Conservation (phyloP, 345 rosid genomes). For the Brassica incana region DNA sequence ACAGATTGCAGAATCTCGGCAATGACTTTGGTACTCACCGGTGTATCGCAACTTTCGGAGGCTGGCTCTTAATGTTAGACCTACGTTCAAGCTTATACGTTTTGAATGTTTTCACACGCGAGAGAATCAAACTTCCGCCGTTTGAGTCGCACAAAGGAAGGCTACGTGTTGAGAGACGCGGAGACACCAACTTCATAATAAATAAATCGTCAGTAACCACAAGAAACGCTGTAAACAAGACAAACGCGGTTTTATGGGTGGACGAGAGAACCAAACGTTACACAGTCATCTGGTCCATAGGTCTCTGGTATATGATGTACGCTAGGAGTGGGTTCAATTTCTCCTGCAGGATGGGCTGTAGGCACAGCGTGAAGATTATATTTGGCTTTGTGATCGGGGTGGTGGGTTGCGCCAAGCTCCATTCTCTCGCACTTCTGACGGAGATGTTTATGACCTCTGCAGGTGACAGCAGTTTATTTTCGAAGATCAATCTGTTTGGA, state of each 20-base stretch:
- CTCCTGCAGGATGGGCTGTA: too few relatives aligned
- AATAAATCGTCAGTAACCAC: not conserved
- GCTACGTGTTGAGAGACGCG: not conserved
- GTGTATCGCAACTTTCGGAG: not conserved
- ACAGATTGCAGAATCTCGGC: not conserved
- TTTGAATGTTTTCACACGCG: constrained; percentile 6
- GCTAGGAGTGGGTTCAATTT: not conserved
- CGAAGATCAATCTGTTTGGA: too few relatives aligned
- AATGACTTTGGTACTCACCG: not conserved
- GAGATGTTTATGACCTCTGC: too few relatives aligned
- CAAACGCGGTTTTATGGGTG: constrained; percentile 12
- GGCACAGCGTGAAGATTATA: too few relatives aligned
- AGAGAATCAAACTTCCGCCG: constrained; percentile 4
- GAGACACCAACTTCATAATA: not conserved
- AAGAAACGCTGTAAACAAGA: not conserved
- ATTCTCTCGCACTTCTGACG: too few relatives aligned
- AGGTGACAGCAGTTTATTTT: too few relatives aligned
- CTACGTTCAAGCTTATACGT: not conserved
- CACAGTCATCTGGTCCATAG: not conserved
- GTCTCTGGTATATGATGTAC: not conserved
- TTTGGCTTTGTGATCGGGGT: too few relatives aligned
- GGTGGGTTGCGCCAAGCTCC: too few relatives aligned
- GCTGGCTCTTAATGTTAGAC: constrained; percentile 12
- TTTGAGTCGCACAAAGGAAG: not conserved
- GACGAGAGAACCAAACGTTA: constrained; percentile 8